Percentiles rank a stretch among this genome's conserved stretches.
phyloP scores from a whole-genome alignment of 192 early-diverging fungal genomes.

The Backusella morwellensis region DNA sequence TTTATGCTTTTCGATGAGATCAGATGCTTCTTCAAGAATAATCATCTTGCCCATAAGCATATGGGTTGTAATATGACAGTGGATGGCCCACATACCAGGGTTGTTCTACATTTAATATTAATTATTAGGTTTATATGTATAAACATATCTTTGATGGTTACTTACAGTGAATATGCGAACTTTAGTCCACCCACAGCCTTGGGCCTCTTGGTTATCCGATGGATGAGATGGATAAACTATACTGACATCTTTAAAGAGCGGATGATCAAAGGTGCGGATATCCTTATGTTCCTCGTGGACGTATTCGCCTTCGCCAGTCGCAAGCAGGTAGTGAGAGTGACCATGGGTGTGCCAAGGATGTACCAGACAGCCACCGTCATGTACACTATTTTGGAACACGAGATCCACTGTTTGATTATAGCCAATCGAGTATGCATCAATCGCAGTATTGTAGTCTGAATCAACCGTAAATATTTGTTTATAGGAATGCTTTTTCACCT shows the following conservation, averaged over 20 bases:
- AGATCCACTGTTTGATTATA: conserved; percentile 26
- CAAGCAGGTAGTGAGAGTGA: conserved; percentile 28
- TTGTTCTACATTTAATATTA: conserved; percentile 38
- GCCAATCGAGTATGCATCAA: conserved; percentile 17
- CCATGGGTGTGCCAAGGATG: conserved; percentile 42
- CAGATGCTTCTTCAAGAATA: conserved; percentile 23
- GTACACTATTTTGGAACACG: conserved; percentile 26
- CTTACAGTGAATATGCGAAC: conserved; percentile 24
- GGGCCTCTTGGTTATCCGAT: background rate
- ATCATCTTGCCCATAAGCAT: conserved; percentile 34
- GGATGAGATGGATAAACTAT: conserved; percentile 17
- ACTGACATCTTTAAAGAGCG: conserved; percentile 16
- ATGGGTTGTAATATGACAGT: conserved; percentile 45
- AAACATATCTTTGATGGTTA: background rate
- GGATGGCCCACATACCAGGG: conserved; percentile 33
- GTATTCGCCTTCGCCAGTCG: conserved; percentile 24
- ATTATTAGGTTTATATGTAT: background rate
- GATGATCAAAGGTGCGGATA: conserved; percentile 10
- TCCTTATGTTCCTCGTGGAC: conserved; percentile 1
- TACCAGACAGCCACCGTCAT: conserved; percentile 11
- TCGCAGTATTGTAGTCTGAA: conserved; percentile 12
- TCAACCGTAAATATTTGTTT: background rate
- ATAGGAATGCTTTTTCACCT: background rate
- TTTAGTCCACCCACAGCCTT: conserved; percentile 30
- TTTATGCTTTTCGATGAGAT: conserved; percentile 8